Percentiles rank a stretch among this genome's conserved stretches.
Evolutionary conservation across 2,329 filamentous ascomycete species (phyloP).

Genomic region (Pseudogymnoascus sp.): DNA sequence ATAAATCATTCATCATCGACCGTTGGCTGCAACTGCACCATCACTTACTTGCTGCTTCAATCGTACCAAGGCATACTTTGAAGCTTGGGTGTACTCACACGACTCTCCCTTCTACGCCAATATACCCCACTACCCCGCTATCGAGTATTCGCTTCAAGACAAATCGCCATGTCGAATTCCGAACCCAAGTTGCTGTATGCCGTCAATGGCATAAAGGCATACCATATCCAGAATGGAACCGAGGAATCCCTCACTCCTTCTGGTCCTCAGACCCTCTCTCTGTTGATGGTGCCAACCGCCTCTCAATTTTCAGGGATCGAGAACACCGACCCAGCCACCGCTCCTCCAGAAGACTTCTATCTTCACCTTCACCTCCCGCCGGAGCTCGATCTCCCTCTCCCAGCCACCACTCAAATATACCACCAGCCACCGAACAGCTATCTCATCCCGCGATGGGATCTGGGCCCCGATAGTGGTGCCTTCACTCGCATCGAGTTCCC

Average conservation of each 20-base stretch:
- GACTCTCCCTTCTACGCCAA: background rate
- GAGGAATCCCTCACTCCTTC: constrained; percentile 77
- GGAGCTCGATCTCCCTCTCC: constrained; percentile 86
- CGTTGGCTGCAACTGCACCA: background rate
- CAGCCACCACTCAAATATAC: constrained; percentile 94
- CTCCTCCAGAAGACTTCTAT: constrained; percentile 85
- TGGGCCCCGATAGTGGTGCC: constrained; percentile 78
- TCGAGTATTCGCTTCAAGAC: background rate
- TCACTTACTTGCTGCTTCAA: background rate
- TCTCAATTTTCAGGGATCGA: constrained; percentile 54
- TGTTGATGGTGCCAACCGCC: constrained; percentile 92
- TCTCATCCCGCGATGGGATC: constrained; percentile 89
- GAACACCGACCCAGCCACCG: constrained; percentile 46
- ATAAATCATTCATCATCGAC: constrained; percentile 1
- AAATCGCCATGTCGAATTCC: constrained; percentile 2
- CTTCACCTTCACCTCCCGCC: constrained; percentile 90
- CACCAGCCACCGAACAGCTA: constrained; percentile 91
- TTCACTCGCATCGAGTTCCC: constrained; percentile 95
- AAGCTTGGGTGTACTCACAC: constrained; percentile 7
- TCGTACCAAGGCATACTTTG: background rate
- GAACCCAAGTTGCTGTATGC: constrained; percentile 62
- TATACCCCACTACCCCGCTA: constrained; percentile 6
- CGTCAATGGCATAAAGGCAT: constrained; percentile 81
- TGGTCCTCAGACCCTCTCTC: constrained; percentile 82
- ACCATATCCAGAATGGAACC: constrained; percentile 81